Evolutionary conservation across 2,329 filamentous ascomycete species (phyloP).

Genomic region (Phialophora verrucosa): DNA sequence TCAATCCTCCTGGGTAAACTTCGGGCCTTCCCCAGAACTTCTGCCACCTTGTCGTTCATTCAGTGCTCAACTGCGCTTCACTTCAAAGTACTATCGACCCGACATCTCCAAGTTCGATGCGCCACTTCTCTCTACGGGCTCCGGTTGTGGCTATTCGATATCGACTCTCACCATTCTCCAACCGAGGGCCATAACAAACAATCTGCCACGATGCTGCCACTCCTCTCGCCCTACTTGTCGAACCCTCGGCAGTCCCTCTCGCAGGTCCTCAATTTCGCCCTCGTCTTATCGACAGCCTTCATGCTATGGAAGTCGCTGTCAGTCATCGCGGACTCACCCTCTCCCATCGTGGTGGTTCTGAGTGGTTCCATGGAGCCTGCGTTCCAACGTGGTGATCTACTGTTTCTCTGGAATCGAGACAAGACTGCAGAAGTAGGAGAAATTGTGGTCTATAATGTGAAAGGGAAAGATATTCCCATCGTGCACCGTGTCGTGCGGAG

Average conservation of each 20-base stretch:
- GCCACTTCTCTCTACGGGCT: not conserved
- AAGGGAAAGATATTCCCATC: slow-evolving; percentile 95
- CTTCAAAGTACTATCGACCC: not conserved
- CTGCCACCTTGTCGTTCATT: slow-evolving; percentile 19
- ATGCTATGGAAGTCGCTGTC: slow-evolving; percentile 95
- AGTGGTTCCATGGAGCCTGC: slow-evolving; percentile 73
- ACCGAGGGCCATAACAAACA: not conserved
- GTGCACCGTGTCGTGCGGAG: slow-evolving; percentile 87
- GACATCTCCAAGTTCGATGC: not conserved
- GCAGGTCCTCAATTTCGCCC: slow-evolving; percentile 86
- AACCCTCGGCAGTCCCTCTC: slow-evolving; percentile 81
- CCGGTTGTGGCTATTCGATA: not conserved
- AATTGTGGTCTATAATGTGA: slow-evolving; percentile 81
- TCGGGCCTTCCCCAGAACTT: slow-evolving; percentile 1
- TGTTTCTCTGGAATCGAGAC: slow-evolving; percentile 68
- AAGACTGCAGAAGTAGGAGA: slow-evolving; percentile 71
- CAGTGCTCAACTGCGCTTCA: not conserved
- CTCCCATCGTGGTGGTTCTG: slow-evolving; percentile 69
- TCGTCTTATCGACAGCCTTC: slow-evolving; percentile 88
- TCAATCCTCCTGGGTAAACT: not conserved
- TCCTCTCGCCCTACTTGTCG: slow-evolving; percentile 60
- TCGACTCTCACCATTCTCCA: not conserved
- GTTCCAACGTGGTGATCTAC: slow-evolving; percentile 67
- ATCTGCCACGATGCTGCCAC: slow-evolving; percentile 66
- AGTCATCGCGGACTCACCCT: slow-evolving; percentile 74